Evolutionary conservation across 2,329 filamentous ascomycete species (phyloP), one percentile per base, ranked within the genome.

Genomic region (Fusarium sp.): DNA sequence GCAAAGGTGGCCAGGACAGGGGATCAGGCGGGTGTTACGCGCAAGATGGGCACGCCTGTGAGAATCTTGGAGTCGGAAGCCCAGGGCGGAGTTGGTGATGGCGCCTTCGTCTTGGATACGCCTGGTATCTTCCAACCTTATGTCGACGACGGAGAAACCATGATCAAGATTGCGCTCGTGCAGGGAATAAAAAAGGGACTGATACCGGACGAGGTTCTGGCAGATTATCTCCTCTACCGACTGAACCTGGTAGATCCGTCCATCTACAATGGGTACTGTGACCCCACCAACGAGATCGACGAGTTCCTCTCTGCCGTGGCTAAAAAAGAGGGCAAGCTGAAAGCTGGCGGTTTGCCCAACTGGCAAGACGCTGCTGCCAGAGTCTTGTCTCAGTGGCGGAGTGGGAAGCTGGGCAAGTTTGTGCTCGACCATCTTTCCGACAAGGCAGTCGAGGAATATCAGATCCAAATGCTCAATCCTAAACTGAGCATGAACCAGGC

Each of bases 81-180:
- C 61, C 77, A 68, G 58, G 78, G 74, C 15, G 75, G 70, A 4
- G 69, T 80, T 19, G 81, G 80, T 21, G 80, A 84, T 39, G 89
- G 88, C 38, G 88, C 97, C 6, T 97, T 95, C 73, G 78, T 98
- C 38, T 80, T 96, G 43, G 95, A 99, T 76, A 97, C 94, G 0
- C 95, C 95, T 0, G 95, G 95, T 43, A 93, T 99, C 9, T 99
- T 98, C 75, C 86, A 97, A 56, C 95, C 95, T 0, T 97, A 96
- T 73, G 90, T 98, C 25, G 84, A 89, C 0, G 86, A 96, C 70
- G 84, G 90, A 14, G 90, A 95, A 73, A 86, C 88, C 41, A 99
- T 99, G 95, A 81, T 99, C 61, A 98, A 97, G 76, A 84, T 99
- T n/a, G 90, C 93, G 2, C 84, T 98, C 1, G 93, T 92, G 47